Evolutionary conservation across 768 basidiomycete genomes (phyloP), one percentile per base, ranked within the genome.

Genomic region (Tephrocybe sp.): DNA sequence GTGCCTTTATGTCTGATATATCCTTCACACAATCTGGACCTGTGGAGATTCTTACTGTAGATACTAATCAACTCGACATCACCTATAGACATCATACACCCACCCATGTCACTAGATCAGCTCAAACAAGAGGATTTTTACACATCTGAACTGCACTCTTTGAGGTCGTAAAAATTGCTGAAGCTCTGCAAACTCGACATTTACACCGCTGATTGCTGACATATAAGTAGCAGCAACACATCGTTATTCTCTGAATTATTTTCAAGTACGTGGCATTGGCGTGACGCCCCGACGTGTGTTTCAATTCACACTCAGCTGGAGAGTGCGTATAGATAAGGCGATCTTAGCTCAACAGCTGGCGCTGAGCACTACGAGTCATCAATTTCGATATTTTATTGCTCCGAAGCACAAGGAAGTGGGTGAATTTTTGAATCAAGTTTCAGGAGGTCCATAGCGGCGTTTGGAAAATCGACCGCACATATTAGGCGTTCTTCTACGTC

Each of bases 121-220:
- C 4, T n/a, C 32, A 39, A 30, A 5, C 9, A 32, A 6, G 20
- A n/a, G n/a, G n/a, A n/a, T n/a, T 7, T 32, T 31, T 39, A 19
- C 30, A 26, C 30, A 14, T 48, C 22, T 7, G 31, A n/a, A 31
- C 7, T 32, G 8, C 26, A 39, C 19, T 32, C 13, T 26, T 34
- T 20, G 41, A 50, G 17, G 36, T 14, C n/a, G 1, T 16, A 22
- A 43, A 22, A 23, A n/a, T 42, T 41, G 11, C 10, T 35, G 44
- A 38, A 46, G 44, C 50, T 33, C 48, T 54, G 48, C 26, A 46
- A 54, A 40, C 33, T 48, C 50, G 44, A n/a, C n/a, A n/a, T n/a
- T n/a, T 54, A 31, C 48, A 36, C 7, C 34, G 53, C 43, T 20
- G 33, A 9, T n/a, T 16, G 9, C 40, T 39, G 5, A 19, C 31